Evolutionary conservation across 345 rosid species (phyloP), one percentile per base, ranked within the genome.

Genomic region (Pelargonium nanum): DNA sequence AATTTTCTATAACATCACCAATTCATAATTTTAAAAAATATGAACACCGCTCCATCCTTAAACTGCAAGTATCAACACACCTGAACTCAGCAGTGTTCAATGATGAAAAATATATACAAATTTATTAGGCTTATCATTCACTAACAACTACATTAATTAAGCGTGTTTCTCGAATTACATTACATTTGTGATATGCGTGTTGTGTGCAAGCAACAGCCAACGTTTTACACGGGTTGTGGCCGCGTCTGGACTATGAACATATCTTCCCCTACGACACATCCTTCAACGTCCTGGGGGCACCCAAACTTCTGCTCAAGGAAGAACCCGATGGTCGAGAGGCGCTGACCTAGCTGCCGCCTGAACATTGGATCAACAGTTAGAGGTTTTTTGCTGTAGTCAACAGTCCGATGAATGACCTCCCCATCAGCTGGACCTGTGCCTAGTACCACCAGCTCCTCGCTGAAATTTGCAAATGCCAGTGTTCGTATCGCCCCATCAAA

Each of bases 231-330:
- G 25, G 97, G 99, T 55, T 93, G 97, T 6, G 97, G 97, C 22
- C 99, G 84, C 22, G 97, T 84, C 79, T 93, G 99, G 63, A 93
- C 99, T 17, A 87, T 58, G 60, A 64, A 89, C 24, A 93, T 75
- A 65, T 89, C 97, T 61, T 83, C 74, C 26, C 97, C 97, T 24
- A 89, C 88, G 66, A 93, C 65, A 71, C 99, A 93, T 62, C 99
- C 99, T 80, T 93, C 99, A 34, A 93, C 91, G 19, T 93, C 99
- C 73, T 89, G 99, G 0, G 99, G 88, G 62, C 88, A 76, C 32
- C 99, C 94, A 75, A 89, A 89, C 82, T 87, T 81, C 55, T 78
- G 77, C 78, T 93, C 99, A 53, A 93, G 85, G 78, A 82, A 93
- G 44, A 80, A 83, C 9, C 99, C 99, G 20, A 93, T 84, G 0